Base-by-base conservation (phyloP, 2,329 filamentous ascomycete species). In the Coniella lustricola region DNA sequence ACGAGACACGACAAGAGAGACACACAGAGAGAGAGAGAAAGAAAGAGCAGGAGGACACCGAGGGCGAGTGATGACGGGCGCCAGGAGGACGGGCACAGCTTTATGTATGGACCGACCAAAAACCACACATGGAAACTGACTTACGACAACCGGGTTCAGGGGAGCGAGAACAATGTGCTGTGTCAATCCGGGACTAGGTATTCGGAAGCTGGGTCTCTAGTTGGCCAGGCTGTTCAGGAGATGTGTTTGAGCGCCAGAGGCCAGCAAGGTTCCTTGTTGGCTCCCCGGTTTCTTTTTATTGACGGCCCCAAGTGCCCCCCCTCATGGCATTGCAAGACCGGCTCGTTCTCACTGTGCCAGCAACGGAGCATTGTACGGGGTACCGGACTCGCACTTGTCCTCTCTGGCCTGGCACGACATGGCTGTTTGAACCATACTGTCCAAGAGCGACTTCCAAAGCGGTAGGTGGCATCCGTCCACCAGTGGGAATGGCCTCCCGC, bases 131-230 rank as follows among this genome's bases (percentile, higher is more conserved):
- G 44, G n/a, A n/a, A n/a, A 25, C 25, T 29, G 39, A 34, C 47
- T 50, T 52, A 48, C 50, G 50, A 52, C n/a, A 50, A 50, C 48
- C 50, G 39, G 46, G 44, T 44, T 36, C 42, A 48, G 50, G 41
- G 37, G 32, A 29, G 25, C 10, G 25, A 5, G 25, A 5, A 5
- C 25, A 29, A 5, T 29, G 25, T 29, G 48, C 34, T 29, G 33
- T 17, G 5, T 31, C 9, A n/a, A 46, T 29, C 25, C 25, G 10
- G 25, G 25, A n/a, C n/a, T n/a, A n/a, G n/a, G 5, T 29, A 29
- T 29, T 29, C 25, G 5, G 25, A 29, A 29, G 5, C 25, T 29
- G 25, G 29, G 40, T 31, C 17, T 42, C 40, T 25, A 42, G 40
- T 42, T 25, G 21, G 18, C 46, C 46, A 43, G 46, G 46, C 29